Evolutionary conservation across 1,139 yeast species (phyloP), one percentile per base, ranked within the genome.

Genomic region (Yamadazyma conglobata): DNA sequence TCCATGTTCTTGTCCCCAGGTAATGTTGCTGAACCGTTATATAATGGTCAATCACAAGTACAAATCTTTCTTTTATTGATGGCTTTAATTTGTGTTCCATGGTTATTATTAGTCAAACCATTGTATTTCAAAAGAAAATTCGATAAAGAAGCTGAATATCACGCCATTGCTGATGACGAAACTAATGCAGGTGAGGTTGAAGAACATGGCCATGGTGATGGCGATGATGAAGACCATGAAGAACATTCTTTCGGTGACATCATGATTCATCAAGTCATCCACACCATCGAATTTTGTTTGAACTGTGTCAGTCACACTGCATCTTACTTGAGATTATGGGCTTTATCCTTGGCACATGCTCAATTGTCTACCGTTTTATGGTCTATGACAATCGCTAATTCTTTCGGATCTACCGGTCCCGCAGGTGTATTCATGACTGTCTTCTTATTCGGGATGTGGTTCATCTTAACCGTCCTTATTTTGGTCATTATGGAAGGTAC

Each of bases 401-500:
- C 76, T 3, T 71, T 71, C 47, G 74, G 74, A 8, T 41, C 58
- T 22, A 64, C 77, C 6, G 82, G 82, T 3, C 28, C 60, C 11
- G 47, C 58, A 6, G 82, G 81, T 19, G 65, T 71, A 2, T 35
- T 73, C 27, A 64, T 65, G 60, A 64, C 74, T 10, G 84, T 82
- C 31, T 57, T 73, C 14, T 60, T 81, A 48, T 83, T 83, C 55
- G 86, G 77, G 25, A 75, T 83, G 82, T 83, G 93, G 93, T 81
- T 83, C 54, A 70, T 71, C 4, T 62, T 83, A 44, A 80, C 91
- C 0, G 83, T 81, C 18, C 74, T 77, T 48, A 81, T 83, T 41
- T 68, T 83, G 54, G 93, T 83, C 15, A 60, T 79, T 32, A 83
- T 83, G 93, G 93, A 83, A 58, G 93, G 93, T 44, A 83, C 93